phyloP scores from a whole-genome alignment of 768 basidiomycete species.

The Fistulinella prunicolor region DNA sequence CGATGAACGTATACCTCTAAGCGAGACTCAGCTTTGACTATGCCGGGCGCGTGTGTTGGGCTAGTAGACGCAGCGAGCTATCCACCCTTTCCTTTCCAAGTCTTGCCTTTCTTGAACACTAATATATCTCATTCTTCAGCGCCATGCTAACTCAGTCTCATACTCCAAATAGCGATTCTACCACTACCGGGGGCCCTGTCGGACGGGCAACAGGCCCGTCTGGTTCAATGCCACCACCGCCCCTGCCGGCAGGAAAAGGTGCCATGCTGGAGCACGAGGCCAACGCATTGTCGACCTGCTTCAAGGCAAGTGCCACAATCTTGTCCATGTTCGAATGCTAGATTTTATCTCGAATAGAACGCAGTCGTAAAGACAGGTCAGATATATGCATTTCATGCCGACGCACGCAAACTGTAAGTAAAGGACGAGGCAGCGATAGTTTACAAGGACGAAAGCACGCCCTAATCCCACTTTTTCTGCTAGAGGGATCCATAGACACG shows the following conservation, averaged over 20 bases:
- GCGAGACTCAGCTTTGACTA: slow-evolving; percentile 2
- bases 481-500: slow-evolving; percentile 58
- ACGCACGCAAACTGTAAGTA: slow-evolving; percentile 61
- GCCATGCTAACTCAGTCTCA: slow-evolving; percentile 47
- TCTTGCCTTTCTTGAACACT: slow-evolving; percentile 11
- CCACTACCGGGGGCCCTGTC: slow-evolving; percentile 5
- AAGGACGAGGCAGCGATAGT: background rate
- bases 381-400: slow-evolving; percentile 66
- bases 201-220: slow-evolving; percentile 28
- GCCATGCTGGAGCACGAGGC: slow-evolving; percentile 64
- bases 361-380: slow-evolving; percentile 70
- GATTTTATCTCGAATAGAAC: slow-evolving; percentile 37
- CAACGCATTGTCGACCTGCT: slow-evolving; percentile 50
- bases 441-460: background rate
- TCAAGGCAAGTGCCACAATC: slow-evolving; percentile 45
- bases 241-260: slow-evolving; percentile 39
- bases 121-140: background rate
- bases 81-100: slow-evolving; percentile 22
- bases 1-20: slow-evolving; percentile 1
- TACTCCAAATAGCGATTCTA: slow-evolving; percentile 18
- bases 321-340: background rate
- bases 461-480: background rate
- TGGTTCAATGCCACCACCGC: slow-evolving; percentile 51
- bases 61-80: background rate
- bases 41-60: background rate